Percentiles rank a stretch among this genome's conserved stretches.
phyloP scores from a whole-genome alignment of 202 grass and related monocot genomes.

The Miscanthus sacchariflorus region DNA sequence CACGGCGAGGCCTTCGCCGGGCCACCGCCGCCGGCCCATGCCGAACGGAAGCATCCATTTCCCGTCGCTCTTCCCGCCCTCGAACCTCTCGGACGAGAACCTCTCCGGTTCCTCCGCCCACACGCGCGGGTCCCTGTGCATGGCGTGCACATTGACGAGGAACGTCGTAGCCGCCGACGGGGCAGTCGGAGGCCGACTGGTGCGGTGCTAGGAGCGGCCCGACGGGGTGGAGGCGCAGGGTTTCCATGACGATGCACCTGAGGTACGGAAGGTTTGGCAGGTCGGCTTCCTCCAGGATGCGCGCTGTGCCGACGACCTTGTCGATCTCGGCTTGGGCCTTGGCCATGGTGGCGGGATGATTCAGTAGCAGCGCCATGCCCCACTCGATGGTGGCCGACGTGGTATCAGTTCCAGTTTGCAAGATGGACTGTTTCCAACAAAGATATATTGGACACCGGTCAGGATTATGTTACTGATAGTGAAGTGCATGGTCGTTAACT shows the following conservation, averaged over 20 bases:
- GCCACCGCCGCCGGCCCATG: slow-evolving; percentile 45
- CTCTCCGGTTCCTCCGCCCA: slow-evolving; percentile 22
- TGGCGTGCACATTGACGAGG: slow-evolving; percentile 44
- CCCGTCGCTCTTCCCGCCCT: neutral
- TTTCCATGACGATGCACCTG: slow-evolving; percentile 52
- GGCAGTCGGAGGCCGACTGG: slow-evolving; percentile 40
- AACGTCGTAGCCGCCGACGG: slow-evolving; percentile 42
- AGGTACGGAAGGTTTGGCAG: slow-evolving; percentile 55
- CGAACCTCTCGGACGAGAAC: slow-evolving; percentile 52
- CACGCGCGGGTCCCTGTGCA: slow-evolving; percentile 12
- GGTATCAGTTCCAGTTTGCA: slow-evolving; percentile 52
- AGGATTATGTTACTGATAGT: neutral
- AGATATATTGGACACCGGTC: neutral
- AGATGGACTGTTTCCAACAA: slow-evolving; percentile 46
- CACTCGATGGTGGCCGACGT: slow-evolving; percentile 54
- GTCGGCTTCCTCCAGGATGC: slow-evolving; percentile 48
- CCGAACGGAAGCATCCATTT: slow-evolving; percentile 58
- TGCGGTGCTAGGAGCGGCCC: slow-evolving; percentile 46
- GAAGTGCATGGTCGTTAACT: neutral
- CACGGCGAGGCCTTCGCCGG: slow-evolving; percentile 6
- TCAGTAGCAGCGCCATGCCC: slow-evolving; percentile 54
- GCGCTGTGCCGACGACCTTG: slow-evolving; percentile 16
- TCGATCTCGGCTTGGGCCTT: slow-evolving; percentile 45
- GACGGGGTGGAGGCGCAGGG: slow-evolving; percentile 51
- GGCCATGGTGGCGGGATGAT: slow-evolving; percentile 19